Evolutionary conservation across 164 flowering plant genomes (phyloP), one percentile per base, ranked within the genome.

Genomic region (Magnolia sinica): DNA sequence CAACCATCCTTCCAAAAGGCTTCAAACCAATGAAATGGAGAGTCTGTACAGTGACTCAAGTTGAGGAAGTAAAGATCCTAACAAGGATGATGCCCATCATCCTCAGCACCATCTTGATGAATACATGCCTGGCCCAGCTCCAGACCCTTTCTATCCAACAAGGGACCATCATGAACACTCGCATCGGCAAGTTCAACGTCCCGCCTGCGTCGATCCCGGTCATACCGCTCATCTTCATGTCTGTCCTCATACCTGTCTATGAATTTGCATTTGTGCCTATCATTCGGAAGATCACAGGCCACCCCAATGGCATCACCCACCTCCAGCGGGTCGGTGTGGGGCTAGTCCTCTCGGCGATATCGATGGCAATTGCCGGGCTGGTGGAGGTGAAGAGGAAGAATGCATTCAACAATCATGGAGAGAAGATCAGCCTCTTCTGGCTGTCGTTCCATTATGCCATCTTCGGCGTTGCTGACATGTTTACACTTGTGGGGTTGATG

Each of bases 381-480:
- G 84, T 90, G 0, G 96, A 91, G 74, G 86, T 88, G 7, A 88
- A 88, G 76, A 78, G 96, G 76, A 84, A 77, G 75, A 67, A 82
- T 74, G 79, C 81, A 16, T 73, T 77, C 13, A 51, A 66, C 67
- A 76, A 79, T 64, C 86, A 86, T 0, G 20, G 68, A 2, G 52
- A 74, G 68, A 83, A 84, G 14, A 88, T 90, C 6, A 85, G 86
- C 52, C 80, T 91, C 19, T 86, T 90, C 69, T 90, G 92, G 96
- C 83, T 91, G 0, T 79, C 89, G 0, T 87, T 88, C 73, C 96
- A 91, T 65, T 91, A 81, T 59, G 88, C 79, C 0, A 78, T 88
- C 8, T 89, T 90, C 65, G 96, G 93, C 11, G 81, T 90, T 8
- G 93, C 96, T 0, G 93, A 91, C 76, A 87, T 91, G 91, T 91